Evolutionary conservation across 2,329 filamentous ascomycete genomes (phyloP), one percentile per base, ranked within the genome.

Genomic region (Thelonectria olida): DNA sequence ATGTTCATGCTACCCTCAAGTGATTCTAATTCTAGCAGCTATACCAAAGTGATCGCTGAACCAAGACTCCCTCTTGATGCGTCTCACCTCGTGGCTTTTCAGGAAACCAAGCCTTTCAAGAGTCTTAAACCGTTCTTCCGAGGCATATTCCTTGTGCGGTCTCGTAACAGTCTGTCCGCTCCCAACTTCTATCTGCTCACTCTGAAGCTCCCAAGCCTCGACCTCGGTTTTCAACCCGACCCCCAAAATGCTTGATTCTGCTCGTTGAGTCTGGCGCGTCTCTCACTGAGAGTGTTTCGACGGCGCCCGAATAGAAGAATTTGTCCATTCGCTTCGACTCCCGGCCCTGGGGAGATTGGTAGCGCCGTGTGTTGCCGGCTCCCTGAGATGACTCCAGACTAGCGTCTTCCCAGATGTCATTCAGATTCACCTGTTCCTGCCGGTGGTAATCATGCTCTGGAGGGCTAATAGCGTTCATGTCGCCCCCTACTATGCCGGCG

Each of bases 21-120:
- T 28, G 7, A 61, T 48, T 20, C 28, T 52, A 27, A 61, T 27
- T 22, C 49, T 58, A 8, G 53, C 22, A 5, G 34, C 12, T 2
- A 53, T 61, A 3, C 48, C 53, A 58, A 12, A 34, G 27, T 61
- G 58, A 31, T 58, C 58, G 20, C 58, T 61, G 13, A 57, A 38
- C 15, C 23, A 34, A 25, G 31, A 19, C n/a, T 47, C 10, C 1
- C 28, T 25, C 23, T 36, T 57, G 1, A 6, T 53, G 8, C 27
- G 31, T 15, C 22, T 58, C 19, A 36, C 53, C 4, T 10, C 34
- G 5, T 38, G 22, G n/a, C 39, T 51, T 3, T 17, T 5, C 2
- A 61, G 38, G 25, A 58, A 61, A 2, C 54, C 54, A 8, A 58
- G 54, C 2, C 27, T 25, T 1, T 54, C 17, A 5, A 62, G 49